A percentile compares a stretch with the other conserved stretches of the same genome.
Evolutionary conservation across 495 filamentous ascomycete species (phyloP).

Genomic region (Hypoxylon fuscum): DNA sequence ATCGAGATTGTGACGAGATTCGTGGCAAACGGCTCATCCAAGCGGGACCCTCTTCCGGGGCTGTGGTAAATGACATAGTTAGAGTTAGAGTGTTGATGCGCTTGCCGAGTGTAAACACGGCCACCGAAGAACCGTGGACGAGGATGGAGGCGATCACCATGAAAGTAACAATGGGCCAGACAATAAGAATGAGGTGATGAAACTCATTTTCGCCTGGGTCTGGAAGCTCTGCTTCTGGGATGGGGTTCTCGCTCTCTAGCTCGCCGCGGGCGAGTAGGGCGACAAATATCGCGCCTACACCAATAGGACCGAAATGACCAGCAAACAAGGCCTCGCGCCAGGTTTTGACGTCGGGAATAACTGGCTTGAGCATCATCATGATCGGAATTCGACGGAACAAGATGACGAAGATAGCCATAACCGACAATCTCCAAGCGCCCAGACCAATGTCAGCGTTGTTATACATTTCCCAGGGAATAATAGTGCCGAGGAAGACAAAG

Average conservation of each 20-base stretch:
- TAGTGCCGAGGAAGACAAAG: slow-evolving; percentile 96
- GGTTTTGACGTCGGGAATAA: slow-evolving; percentile 97
- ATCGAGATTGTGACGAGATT: slow-evolving; percentile 85
- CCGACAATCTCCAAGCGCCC: slow-evolving; percentile 85
- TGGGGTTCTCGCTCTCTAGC: slow-evolving; percentile 74
- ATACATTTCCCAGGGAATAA: slow-evolving; percentile 93
- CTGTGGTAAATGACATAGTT: slow-evolving; percentile 93
- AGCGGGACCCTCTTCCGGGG: slow-evolving; percentile 84
- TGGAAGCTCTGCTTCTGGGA: slow-evolving; percentile 73
- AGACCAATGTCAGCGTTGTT: slow-evolving; percentile 76
- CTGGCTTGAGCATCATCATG: slow-evolving; percentile 89
- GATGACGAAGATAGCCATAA: slow-evolving; percentile 90
- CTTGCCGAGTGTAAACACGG: slow-evolving; percentile 97
- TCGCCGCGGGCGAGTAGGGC: slow-evolving; percentile 91
- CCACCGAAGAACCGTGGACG: slow-evolving; percentile 96
- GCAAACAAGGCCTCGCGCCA: slow-evolving; percentile 99
- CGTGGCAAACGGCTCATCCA: slow-evolving; percentile 97
- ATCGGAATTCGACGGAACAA: slow-evolving; percentile 97
- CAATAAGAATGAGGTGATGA: slow-evolving; percentile 77
- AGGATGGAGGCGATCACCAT: slow-evolving; percentile 93
- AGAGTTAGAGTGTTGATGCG: slow-evolving; percentile 97
- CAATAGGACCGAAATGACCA: slow-evolving; percentile 98
- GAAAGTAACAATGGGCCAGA: slow-evolving; percentile 97
- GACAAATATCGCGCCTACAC: slow-evolving; percentile 96
- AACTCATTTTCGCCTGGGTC: slow-evolving; percentile 54